Evolutionary conservation across 768 basidiomycete species (phyloP).

Genomic region (Tricholoma matsutake): DNA sequence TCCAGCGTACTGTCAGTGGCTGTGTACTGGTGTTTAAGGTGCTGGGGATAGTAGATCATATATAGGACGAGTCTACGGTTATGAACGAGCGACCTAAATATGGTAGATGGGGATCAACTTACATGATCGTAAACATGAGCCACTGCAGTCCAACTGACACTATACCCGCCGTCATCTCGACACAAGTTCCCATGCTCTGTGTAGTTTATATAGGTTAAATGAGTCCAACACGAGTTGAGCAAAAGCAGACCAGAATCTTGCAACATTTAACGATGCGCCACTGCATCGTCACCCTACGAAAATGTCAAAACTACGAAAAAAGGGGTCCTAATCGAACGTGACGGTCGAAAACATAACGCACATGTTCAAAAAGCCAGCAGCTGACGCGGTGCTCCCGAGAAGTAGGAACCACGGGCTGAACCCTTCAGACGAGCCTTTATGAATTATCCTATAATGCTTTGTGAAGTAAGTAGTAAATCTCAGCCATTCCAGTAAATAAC

Average conservation of each 20-base stretch:
- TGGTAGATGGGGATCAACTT: conserved; percentile 25
- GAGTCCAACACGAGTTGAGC: not conserved
- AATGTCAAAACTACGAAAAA: conserved; percentile 6
- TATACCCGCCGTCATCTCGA: conserved; percentile 80
- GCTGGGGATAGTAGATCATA: conserved; percentile 86
- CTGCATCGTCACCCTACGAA: conserved; percentile 73
- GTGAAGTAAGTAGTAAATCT: not conserved
- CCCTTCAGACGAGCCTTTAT: conserved; percentile 76
- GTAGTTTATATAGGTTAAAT: conserved; percentile 4
- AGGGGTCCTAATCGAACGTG: not conserved
- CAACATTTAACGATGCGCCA: conserved; percentile 85
- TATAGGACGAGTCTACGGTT: conserved; percentile 77
- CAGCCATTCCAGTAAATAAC: not conserved
- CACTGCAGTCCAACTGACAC: conserved; percentile 82
- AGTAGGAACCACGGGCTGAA: conserved; percentile 91
- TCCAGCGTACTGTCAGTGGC: conserved; percentile 1
- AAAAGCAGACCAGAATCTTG: conserved; percentile 57
- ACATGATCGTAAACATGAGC: conserved; percentile 84
- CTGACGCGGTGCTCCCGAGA: conserved; percentile 81
- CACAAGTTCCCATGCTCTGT: conserved; percentile 66
- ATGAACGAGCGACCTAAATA: not conserved
- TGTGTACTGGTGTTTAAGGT: conserved; percentile 63
- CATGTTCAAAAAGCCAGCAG: conserved; percentile 85
- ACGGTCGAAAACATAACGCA: conserved; percentile 28
- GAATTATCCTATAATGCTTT: conserved; percentile 80